Conservation (phyloP, 768 basidiomycete genomes). For the Leccinum variicolor region DNA sequence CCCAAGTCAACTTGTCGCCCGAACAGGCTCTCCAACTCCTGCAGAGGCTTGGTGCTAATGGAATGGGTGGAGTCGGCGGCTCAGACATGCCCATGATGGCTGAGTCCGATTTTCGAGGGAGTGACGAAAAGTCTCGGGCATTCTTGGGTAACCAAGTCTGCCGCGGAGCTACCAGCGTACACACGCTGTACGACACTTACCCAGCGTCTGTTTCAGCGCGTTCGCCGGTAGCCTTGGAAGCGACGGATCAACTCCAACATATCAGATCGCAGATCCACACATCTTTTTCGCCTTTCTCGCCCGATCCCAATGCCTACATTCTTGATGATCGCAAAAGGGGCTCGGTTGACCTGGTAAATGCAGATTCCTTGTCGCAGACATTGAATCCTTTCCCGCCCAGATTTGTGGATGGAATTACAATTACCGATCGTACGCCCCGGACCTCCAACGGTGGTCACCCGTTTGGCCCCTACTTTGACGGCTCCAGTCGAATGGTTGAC, state of each 20-base stretch:
- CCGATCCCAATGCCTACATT: slow-evolving; percentile 56
- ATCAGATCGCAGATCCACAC: slow-evolving; percentile 18
- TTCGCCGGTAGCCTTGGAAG: slow-evolving; percentile 12
- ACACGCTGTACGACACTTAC: slow-evolving; percentile 22
- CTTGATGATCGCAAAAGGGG: slow-evolving; percentile 36
- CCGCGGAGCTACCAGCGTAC: slow-evolving; percentile 11
- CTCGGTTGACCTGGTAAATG: slow-evolving; percentile 31
- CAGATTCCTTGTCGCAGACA: slow-evolving; percentile 45
- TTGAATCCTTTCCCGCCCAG: slow-evolving; percentile 51
- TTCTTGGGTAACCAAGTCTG: slow-evolving; percentile 19
- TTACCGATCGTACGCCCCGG: slow-evolving; percentile 36
- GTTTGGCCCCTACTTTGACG: slow-evolving; percentile 43
- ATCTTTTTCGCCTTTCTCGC: slow-evolving; percentile 75
- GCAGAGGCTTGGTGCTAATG: slow-evolving; percentile 50
- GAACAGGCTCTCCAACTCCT: slow-evolving; percentile 64
- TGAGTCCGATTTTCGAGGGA: slow-evolving; percentile 16
- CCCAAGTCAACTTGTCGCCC: slow-evolving; percentile 39
- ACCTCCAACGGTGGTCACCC: slow-evolving; percentile 46
- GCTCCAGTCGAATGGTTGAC: slow-evolving; percentile 36
- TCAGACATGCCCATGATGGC: slow-evolving; percentile 7
- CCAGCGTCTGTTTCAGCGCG: slow-evolving; percentile 14
- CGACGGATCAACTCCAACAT: slow-evolving; percentile 17
- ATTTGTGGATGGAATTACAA: slow-evolving; percentile 44
- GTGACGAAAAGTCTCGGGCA: slow-evolving; percentile 25
- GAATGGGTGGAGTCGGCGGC: slow-evolving; percentile 29